These are phyloP conservation scores for Botrytis sinoallii DNA, from an alignment of 2,329 filamentous ascomycete genomes.

Conservation along the genomic window DNA sequence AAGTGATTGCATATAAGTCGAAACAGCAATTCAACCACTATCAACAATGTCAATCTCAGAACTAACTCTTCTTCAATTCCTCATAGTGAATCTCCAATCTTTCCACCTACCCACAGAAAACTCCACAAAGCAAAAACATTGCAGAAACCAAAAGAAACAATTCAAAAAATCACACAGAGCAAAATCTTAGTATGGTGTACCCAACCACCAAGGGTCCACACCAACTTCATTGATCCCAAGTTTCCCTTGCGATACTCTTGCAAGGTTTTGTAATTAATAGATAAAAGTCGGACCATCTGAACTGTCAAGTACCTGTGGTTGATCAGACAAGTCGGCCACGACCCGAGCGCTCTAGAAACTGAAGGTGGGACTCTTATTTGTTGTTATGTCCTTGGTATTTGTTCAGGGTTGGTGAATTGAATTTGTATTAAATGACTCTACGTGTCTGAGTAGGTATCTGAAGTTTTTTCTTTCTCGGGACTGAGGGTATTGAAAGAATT, in stretches of 20 bases:
- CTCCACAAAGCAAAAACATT: neutral
- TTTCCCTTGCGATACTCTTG: neutral
- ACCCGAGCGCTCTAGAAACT: neutral
- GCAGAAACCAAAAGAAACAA: neutral
- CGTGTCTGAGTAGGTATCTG: no score
- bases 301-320: neutral
- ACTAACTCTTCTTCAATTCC: neutral
- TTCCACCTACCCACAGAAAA: neutral
- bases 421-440: neutral
- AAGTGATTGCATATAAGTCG: neutral
- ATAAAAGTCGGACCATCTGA: neutral
- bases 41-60: neutral
- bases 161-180: neutral
- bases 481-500: no score
- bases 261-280: neutral
- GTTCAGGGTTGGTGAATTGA: no score
- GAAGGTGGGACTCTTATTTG: neutral
- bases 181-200: neutral
- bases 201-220: neutral
- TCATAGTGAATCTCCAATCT: neutral
- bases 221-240: neutral
- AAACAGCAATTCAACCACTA: neutral
- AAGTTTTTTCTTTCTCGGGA: no score
- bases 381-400: neutral
- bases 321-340: neutral